Evolutionary conservation across 2,329 filamentous ascomycete genomes (phyloP), one percentile per base, ranked within the genome.

Genomic region (Colletotrichum noveboracense): DNA sequence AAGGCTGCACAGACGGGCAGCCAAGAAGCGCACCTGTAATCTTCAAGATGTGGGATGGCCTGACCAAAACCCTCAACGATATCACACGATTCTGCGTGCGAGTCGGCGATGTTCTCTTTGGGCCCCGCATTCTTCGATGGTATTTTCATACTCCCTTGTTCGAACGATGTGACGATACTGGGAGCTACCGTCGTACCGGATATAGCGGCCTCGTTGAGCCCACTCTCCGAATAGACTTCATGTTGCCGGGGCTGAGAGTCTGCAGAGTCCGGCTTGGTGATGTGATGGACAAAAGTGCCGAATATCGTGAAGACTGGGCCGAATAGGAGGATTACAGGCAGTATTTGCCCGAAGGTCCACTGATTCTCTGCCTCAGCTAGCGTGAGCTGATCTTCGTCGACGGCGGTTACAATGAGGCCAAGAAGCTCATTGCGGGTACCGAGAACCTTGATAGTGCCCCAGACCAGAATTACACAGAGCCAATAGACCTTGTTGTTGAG

Each of bases 31-130:
- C 43, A 52, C 43, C 43, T 52, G 43, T 52, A 52, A 52, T 52
- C n/a, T 52, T 13, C 43, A 21, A 52, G 43, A 52, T 52, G 43
- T 2, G 43, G 43, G n/a, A 52, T 52, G 4, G 12, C 10, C 4
- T 52, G n/a, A 52, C 3, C 0, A 5, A 21, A 52, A n/a, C 1
- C 43, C 43, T 52, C 43, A 1, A 0, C 18, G 3, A 1, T 1
- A 12, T 48, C 38, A 4, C 2, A 48, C 18, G 38, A n/a, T 6
- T 6, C 38, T 12, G 18, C 1, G 5, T 12, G 18, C 2, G 18
- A n/a, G 18, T 48, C 38, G 18, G 9, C 38, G 0, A 18, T 6
- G 2, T 4, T 21, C 6, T 7, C n/a, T 13, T 12, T 52, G 43
- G 43, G n/a, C 2, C 4, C 12, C 6, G n/a, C 43, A 12, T 52